Conservation (phyloP, 164 flowering plant species). For the Stephania japonica region DNA sequence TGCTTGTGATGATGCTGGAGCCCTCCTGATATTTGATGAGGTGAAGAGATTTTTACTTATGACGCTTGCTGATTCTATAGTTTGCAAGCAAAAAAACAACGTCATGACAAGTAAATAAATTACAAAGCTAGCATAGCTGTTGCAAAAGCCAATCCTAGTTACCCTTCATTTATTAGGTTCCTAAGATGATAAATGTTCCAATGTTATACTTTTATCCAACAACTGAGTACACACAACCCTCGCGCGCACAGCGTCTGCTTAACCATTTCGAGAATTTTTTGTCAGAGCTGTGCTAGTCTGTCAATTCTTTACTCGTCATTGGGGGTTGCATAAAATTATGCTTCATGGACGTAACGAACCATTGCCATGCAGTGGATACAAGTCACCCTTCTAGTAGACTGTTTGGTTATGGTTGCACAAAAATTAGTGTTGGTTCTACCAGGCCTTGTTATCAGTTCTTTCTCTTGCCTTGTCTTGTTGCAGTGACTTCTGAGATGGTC, state of each 20-base stretch:
- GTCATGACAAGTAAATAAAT: background rate
- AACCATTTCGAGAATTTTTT: background rate
- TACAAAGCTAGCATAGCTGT: background rate
- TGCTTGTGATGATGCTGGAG: conserved; percentile 80
- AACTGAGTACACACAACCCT: background rate
- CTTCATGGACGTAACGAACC: background rate
- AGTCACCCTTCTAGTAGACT: background rate
- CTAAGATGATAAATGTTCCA: background rate
- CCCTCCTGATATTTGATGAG: conserved; percentile 91
- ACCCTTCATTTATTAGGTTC: background rate
- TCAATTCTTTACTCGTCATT: background rate
- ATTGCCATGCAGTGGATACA: background rate
- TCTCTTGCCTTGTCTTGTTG: background rate
- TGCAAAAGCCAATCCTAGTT: too few species aligned
- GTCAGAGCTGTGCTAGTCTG: background rate
- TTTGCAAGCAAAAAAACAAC: too few species aligned
- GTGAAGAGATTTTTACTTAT: conserved; percentile 25
- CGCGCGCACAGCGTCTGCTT: background rate
- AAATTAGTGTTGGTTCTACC: background rate
- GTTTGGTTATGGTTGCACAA: background rate
- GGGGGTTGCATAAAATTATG: background rate
- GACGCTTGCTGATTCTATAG: background rate
- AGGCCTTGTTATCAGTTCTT: background rate
- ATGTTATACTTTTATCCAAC: background rate
- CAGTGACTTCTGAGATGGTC: background rate